phyloP scores from a whole-genome alignment of 2,329 filamentous ascomycete genomes.

The Thelonectria olida region DNA sequence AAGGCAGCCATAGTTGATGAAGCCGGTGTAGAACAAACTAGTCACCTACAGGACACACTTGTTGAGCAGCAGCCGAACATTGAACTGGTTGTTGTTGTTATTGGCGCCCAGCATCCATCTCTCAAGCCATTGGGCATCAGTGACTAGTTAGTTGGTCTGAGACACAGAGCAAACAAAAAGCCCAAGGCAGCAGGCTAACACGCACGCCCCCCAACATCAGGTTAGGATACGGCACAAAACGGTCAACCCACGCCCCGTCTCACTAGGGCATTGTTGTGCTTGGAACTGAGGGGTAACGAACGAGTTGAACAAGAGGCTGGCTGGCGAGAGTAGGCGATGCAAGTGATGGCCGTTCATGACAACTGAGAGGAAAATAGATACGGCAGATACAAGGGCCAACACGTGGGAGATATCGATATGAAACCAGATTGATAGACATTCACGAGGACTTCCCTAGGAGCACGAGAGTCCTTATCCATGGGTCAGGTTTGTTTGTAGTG shows the following conservation, averaged over 20 bases:
- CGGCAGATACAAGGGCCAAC: background rate
- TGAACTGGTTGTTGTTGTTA: background rate
- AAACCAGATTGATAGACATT: background rate
- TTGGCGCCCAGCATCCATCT: constrained; percentile 20
- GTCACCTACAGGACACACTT: too few relatives aligned
- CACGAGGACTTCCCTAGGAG: background rate
- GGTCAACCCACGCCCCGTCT: background rate
- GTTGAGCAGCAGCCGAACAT: background rate
- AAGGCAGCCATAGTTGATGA: background rate
- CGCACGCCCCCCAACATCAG: constrained; percentile 27
- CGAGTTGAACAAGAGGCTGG: background rate
- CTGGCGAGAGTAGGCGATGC: background rate
- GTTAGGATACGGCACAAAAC: background rate
- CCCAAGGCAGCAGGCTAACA: background rate
- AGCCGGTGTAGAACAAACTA: too few relatives aligned
- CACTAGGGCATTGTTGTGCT: too few relatives aligned
- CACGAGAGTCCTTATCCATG: constrained; percentile 1
- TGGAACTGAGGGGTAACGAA: background rate
- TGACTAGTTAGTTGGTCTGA: constrained; percentile 25
- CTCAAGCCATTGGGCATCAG: constrained; percentile 33
- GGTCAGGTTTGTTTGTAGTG: constrained; percentile 20
- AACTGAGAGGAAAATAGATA: background rate
- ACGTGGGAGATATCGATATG: constrained; percentile 3
- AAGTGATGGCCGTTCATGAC: background rate
- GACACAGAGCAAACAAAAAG: constrained; percentile 28